These are phyloP conservation scores for Voacanga thouarsii DNA, from an alignment of 257 asterid genomes.

Conservation along the genomic window DNA sequence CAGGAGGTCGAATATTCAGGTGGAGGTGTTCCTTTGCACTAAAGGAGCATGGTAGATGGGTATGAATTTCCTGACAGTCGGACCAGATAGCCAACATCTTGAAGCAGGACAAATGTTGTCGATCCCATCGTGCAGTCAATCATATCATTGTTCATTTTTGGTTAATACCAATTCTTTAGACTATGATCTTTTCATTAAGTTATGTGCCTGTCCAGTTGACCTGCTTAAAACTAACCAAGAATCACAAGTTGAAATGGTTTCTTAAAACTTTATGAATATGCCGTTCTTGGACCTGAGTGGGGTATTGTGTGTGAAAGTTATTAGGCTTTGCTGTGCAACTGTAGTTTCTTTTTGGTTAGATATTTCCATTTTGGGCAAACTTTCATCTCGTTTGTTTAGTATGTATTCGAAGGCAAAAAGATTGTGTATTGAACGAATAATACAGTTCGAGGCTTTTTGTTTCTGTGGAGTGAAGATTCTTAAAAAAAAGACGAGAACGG, in stretches of 20 bases:
- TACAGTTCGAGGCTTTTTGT: too few relatives aligned
- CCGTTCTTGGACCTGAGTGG: not conserved
- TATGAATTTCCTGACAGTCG: not conserved
- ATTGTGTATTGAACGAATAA: too few relatives aligned
- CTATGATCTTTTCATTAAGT: not conserved
- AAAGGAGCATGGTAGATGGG: not conserved
- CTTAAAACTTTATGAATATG: not conserved
- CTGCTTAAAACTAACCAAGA: not conserved
- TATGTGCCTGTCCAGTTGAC: not conserved
- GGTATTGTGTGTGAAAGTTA: too few relatives aligned
- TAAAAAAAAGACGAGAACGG: too few relatives aligned
- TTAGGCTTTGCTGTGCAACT: too few relatives aligned
- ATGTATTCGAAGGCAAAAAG: too few relatives aligned
- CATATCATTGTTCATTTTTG: not conserved
- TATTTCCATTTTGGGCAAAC: too few relatives aligned
- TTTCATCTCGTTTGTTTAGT: too few relatives aligned
- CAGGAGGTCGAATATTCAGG: constrained; percentile 97
- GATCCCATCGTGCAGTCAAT: not conserved
- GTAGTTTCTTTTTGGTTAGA: too few relatives aligned
- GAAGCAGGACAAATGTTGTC: not conserved
- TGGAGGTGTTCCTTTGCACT: constrained; percentile 68
- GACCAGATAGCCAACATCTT: not conserved
- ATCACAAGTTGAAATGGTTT: not conserved
- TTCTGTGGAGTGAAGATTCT: too few relatives aligned
- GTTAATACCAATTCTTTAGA: not conserved